Base-by-base conservation (phyloP, 352 stramenopile genomes). In the Globisporangium middletonii region DNA sequence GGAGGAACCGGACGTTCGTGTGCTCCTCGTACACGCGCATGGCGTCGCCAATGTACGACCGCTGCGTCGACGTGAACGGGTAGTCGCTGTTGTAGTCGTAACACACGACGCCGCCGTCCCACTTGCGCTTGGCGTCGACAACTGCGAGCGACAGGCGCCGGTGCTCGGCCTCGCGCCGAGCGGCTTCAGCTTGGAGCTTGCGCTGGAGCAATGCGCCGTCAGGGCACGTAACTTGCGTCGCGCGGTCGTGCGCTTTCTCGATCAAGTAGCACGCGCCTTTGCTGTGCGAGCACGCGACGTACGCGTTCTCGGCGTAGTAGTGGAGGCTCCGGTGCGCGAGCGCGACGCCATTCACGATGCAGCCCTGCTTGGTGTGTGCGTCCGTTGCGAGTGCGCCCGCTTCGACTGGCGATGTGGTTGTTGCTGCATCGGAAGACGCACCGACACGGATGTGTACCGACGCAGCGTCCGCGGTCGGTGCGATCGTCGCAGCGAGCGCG, bases 1-100 rank as follows among this genome's bases (percentile, higher is more conserved):
- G 70, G 30, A 92, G 62, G 70, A 92, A 92, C 4, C 83, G 83
- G 3, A 92, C 72, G 59, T 88, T 91, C 8, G 83, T 91, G 59
- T 72, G 68, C 23, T 69, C 66, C 58, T 89, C 75, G 45, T 82
- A 80, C 38, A 77, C 76, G 53, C 57, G 59, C 83, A 92, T 92
- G 19, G 78, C 78, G 51, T 89, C 58, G 50, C 73, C 68, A 45
- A 92, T 89, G 58, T 78, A 83, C 6, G 64, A 62, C 59, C 66
- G 70, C 48, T 92, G 77, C 0, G 55, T 73, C 30, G 60, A 53
- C 55, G 73, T 78, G 65, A 91, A 91, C 46, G 78, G 74, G 59
- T 86, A 88, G 27, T 88, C 72, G 9, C 59, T 49, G 60, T 85
- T 88, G 55, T 83, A 64, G 50, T 78, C 67, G 69, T 86, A 92